Percentiles rank a stretch among this genome's conserved stretches.
Evolutionary conservation across 306 rosid genomes (phyloP).

Genomic region (Luffa acutangula): DNA sequence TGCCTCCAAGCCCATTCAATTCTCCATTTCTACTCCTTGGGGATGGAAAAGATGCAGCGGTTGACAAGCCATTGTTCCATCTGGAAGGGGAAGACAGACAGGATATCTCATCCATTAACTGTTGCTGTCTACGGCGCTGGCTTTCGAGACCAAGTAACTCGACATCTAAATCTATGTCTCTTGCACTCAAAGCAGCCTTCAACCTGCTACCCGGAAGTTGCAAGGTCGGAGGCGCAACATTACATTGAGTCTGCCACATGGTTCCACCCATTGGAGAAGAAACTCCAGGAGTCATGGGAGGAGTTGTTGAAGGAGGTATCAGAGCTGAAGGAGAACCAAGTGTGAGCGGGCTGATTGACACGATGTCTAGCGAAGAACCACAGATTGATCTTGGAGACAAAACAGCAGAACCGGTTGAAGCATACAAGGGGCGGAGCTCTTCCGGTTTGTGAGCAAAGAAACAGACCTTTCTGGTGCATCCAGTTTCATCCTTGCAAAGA

Average conservation of each 20-base stretch:
- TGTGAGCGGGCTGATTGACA: conserved; percentile 35
- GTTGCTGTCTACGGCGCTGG: conserved; percentile 37
- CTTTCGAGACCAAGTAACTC: conserved; percentile 37
- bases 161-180: conserved; percentile 39
- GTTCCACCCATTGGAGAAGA: conserved; percentile 41
- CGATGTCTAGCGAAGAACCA: conserved; percentile 35
- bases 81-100: conserved; percentile 40
- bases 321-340: conserved; percentile 38
- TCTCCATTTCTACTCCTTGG: conserved; percentile 36
- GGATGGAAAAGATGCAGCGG: conserved; percentile 25
- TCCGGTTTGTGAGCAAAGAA: conserved; percentile 81
- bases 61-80: conserved; percentile 42
- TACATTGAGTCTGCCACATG: conserved; percentile 47
- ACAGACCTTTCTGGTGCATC: conserved; percentile 65
- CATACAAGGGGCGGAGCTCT: conserved; percentile 81
- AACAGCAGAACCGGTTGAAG: conserved; percentile 78
- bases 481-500: conserved; percentile 75
- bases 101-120: conserved; percentile 41
- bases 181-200: conserved; percentile 40
- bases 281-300: conserved; percentile 51
- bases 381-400: conserved; percentile 62
- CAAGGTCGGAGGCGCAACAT: conserved; percentile 39
- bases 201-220: conserved; percentile 54
- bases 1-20: conserved; percentile 32
- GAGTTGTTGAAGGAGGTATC: conserved; percentile 37